Percentiles rank a stretch among this genome's conserved stretches.
Evolutionary conservation across 352 stramenopile species (phyloP).

Genomic region (Globisporangium nagaii): DNA sequence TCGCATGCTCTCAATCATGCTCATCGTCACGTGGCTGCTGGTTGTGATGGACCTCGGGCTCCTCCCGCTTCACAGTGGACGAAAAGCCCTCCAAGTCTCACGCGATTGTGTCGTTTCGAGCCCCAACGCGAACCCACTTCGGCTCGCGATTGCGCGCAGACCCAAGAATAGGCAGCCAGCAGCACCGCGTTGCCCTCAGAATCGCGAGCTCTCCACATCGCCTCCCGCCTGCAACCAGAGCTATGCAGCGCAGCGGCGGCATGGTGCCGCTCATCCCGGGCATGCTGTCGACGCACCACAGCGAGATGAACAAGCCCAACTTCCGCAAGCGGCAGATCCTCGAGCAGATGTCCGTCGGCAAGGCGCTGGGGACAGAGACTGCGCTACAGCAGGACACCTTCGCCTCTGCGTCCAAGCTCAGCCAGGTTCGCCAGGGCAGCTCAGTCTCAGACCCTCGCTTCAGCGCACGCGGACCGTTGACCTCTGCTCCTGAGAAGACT

Average conservation of each 20-base stretch:
- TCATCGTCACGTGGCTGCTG: too few relatives aligned
- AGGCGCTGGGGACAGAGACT: constrained; percentile 11
- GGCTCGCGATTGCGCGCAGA: too few relatives aligned
- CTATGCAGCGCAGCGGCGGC: constrained; percentile 4
- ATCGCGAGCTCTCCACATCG: background rate
- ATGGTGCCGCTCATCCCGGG: constrained; percentile 46
- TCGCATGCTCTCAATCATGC: too few relatives aligned
- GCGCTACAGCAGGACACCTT: background rate
- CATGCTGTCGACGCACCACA: constrained; percentile 43
- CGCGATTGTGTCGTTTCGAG: too few relatives aligned
- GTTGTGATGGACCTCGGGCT: too few relatives aligned
- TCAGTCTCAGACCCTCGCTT: background rate
- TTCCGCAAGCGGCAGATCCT: constrained; percentile 61
- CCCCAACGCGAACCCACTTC: too few relatives aligned
- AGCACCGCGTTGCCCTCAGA: too few relatives aligned
- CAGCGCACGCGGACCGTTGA: too few relatives aligned
- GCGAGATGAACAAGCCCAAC: constrained; percentile 34
- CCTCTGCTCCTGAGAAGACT: background rate
- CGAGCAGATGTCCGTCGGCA: constrained; percentile 56
- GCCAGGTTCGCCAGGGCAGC: background rate
- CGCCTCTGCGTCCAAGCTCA: constrained; percentile 14
- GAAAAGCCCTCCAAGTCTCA: too few relatives aligned
- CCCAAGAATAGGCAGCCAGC: too few relatives aligned
- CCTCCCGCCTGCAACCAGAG: background rate
- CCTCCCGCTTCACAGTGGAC: too few relatives aligned